Base-by-base conservation (phyloP, 352 stramenopile genomes). In the Phytopythium vexans region DNA sequence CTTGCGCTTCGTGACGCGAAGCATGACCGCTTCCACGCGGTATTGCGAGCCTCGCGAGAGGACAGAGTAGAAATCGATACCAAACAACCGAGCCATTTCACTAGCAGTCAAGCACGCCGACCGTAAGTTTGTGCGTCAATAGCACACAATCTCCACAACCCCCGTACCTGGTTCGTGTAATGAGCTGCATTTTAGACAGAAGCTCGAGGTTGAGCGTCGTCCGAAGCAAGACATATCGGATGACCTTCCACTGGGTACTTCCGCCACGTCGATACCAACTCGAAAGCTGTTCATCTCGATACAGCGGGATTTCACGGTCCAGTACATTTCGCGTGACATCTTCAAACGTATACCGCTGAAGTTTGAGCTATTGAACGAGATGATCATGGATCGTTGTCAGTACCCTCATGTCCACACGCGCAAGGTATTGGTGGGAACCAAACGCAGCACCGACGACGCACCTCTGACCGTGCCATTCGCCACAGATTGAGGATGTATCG, bases 21-120 rank as follows among this genome's bases (percentile, higher is more conserved):
- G 66, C 78, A 98, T 95, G 41, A 97, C 82, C 12, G 88, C 83
- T 57, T 98, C 94, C 12, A 98, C 93, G 43, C 92, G 79, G 61
- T 94, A 98, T 58, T 98, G 94, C 8, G 92, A 98, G 2, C 94
- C 94, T 10, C 94, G 77, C 10, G 82, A 97, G 0, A 98, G 67
- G 7, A 97, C 89, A 0, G 88, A 97, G 68, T 94, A 97, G 48
- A 98, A 97, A 45, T 97, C 89, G 50, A 98, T 97, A 7, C 94
- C 94, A 74, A 98, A 96, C 14, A 98, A 62, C 8, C 92, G 76
- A 16, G 93, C 89, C 85, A 97, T 96, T 53, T 98, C 93, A 55
- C 79, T 94, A n/a, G 0, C n/a, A 58, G 14, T 6, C 89, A 92
- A 72, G 98, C 0, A 98, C 16, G 98, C 74, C 21, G 88, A 95